Percentiles rank a stretch among this genome's conserved stretches.
phyloP scores from a whole-genome alignment of 1,139 yeast species.

The Petasospora rhodanensis region DNA sequence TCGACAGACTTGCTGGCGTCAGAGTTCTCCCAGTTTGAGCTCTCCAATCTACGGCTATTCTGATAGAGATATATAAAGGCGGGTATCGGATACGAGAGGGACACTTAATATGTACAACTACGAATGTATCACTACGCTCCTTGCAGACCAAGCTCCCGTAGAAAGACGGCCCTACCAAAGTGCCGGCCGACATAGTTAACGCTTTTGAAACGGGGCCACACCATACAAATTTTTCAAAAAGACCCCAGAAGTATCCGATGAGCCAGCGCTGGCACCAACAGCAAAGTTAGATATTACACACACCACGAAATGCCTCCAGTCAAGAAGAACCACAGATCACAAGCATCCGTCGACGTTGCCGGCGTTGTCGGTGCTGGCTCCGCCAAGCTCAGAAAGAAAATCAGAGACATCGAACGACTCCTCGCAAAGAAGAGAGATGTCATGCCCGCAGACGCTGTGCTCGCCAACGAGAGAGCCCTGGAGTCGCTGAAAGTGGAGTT shows the following conservation, averaged over 20 bases:
- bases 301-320: slow-evolving; percentile 16
- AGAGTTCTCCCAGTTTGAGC: slow-evolving; percentile 55
- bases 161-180: no score
- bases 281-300: neutral
- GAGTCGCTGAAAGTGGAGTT: slow-evolving; percentile 69
- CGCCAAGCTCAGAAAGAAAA: slow-evolving; percentile 68
- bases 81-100: no score
- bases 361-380: slow-evolving; percentile 33
- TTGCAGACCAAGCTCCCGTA: no score
- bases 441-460: slow-evolving; percentile 69
- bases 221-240: no score
- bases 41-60: slow-evolving; percentile 1
- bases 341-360: slow-evolving; percentile 29
- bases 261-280: neutral
- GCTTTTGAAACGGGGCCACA: no score
- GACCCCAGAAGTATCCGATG: no score
- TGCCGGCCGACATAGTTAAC: no score
- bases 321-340: slow-evolving; percentile 11
- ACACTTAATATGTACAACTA: no score
- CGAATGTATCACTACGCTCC: no score
- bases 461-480: slow-evolving; percentile 83
- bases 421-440: slow-evolving; percentile 47
- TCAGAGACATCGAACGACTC: slow-evolving; percentile 78
- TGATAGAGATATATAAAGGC: no score
- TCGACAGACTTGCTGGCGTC: slow-evolving; percentile 61